Conservation (phyloP, 1,284 basidiomycete species). For the Erythrobasidium hasegawianum region DNA sequence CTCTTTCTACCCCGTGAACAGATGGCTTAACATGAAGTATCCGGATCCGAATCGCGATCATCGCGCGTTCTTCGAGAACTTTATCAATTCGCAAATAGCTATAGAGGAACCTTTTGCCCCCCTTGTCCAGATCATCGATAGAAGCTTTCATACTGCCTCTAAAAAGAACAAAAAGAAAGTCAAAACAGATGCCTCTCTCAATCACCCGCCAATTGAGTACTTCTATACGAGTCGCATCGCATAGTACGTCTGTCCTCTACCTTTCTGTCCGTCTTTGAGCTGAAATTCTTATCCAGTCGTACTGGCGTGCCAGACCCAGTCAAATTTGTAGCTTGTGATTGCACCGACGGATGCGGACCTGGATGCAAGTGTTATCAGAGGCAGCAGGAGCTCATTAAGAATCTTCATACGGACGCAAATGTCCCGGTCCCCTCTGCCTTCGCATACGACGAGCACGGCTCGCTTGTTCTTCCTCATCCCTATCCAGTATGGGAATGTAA, state of each 20-base stretch:
- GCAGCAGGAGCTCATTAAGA: neutral
- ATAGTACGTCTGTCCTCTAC: conserved; percentile 8
- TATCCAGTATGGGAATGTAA: conserved; percentile 27
- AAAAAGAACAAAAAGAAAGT: neutral
- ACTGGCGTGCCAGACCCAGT: conserved; percentile 15
- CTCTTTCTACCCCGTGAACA: no score
- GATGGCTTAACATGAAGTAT: neutral
- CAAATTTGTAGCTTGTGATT: conserved; percentile 4
- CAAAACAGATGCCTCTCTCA: neutral
- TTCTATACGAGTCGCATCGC: conserved; percentile 22
- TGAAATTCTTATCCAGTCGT: neutral
- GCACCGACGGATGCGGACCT: conserved; percentile 19
- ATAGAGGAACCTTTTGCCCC: conserved; percentile 25
- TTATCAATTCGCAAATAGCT: conserved; percentile 19
- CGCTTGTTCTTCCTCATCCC: conserved; percentile 5
- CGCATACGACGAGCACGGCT: conserved; percentile 22
- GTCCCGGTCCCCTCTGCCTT: neutral
- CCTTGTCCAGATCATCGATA: conserved; percentile 7
- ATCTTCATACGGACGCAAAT: neutral
- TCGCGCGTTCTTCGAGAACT: conserved; percentile 3
- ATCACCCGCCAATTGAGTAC: conserved; percentile 21
- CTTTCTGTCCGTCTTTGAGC: neutral
- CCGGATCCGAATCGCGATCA: neutral
- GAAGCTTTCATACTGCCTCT: neutral
- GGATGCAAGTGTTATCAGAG: conserved; percentile 11